These are phyloP conservation scores for Colletotrichum orbiculare DNA, from an alignment of 2,329 filamentous ascomycete genomes.

Conservation along the genomic window DNA sequence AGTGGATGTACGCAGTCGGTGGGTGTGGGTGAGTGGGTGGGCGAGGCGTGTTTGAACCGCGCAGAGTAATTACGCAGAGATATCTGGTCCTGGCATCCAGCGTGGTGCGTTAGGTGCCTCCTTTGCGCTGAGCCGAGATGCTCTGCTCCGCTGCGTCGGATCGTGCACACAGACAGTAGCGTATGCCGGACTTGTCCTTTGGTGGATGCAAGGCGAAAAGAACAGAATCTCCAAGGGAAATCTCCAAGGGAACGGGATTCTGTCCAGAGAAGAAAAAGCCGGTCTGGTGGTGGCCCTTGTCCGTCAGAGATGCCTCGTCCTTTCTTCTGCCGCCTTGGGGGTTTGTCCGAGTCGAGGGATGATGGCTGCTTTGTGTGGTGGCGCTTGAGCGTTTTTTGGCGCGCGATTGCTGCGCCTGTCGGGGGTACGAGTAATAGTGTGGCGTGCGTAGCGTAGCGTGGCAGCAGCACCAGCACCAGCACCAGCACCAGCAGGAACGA, in stretches of 20 bases:
- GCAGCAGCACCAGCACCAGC: neutral
- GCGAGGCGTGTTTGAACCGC: neutral
- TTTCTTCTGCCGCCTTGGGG: slow-evolving; percentile 16
- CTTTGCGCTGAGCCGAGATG: neutral
- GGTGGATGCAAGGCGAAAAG: no score
- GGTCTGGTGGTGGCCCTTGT: slow-evolving; percentile 3
- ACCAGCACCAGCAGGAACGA: neutral
- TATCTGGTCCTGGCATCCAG: neutral
- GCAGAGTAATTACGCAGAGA: neutral
- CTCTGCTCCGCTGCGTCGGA: no score
- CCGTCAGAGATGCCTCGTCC: slow-evolving; percentile 6
- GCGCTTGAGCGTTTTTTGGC: slow-evolving; percentile 55
- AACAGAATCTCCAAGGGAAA: no score
- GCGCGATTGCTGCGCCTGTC: slow-evolving; percentile 59
- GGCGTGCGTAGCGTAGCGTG: slow-evolving; percentile 21
- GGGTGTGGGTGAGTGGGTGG: neutral
- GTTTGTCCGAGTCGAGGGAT: slow-evolving; percentile 35
- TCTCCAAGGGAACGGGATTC: no score
- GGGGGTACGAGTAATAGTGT: slow-evolving; percentile 40
- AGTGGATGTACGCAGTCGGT: slow-evolving; percentile 8
- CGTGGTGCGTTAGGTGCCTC: neutral
- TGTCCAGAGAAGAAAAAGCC: neutral
- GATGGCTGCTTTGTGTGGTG: slow-evolving; percentile 37
- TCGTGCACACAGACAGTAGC: no score
- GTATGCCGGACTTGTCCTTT: no score